These are phyloP conservation scores for Amphibolis antarctica DNA, from an alignment of 106 monocot species.

Conservation along the genomic window DNA sequence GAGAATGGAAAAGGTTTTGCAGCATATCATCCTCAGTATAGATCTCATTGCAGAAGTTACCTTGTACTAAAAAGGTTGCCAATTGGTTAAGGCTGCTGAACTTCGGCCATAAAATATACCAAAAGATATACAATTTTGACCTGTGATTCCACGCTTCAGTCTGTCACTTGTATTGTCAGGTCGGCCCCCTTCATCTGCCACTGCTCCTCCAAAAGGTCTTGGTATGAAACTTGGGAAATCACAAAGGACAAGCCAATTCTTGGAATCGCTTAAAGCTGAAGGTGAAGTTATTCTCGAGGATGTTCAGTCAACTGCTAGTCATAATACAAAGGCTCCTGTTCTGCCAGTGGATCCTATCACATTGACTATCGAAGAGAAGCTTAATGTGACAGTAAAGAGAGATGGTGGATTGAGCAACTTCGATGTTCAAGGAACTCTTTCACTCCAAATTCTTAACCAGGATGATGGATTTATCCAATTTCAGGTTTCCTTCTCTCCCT, in stretches of 20 bases:
- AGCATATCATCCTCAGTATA: too few relatives aligned
- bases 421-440: conserved; percentile 92
- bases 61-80: too few relatives aligned
- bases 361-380: conserved; percentile 79
- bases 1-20: too few relatives aligned
- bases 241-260: conserved; percentile 66
- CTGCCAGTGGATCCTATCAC: conserved; percentile 82
- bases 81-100: too few relatives aligned
- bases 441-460: conserved; percentile 86
- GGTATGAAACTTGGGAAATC: conserved; percentile 97
- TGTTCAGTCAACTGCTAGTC: conserved; percentile 44
- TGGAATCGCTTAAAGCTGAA: conserved; percentile 93
- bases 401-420: conserved; percentile 84
- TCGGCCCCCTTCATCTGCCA: conserved; percentile 55
- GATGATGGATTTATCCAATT: conserved; percentile 88
- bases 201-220: conserved; percentile 78
- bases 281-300: conserved; percentile 96
- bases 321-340: conserved; percentile 33
- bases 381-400: conserved; percentile 65
- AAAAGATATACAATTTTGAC: neutral
- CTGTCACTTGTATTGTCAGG: conserved; percentile 22
- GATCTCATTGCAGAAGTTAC: too few relatives aligned
- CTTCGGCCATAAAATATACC: neutral
- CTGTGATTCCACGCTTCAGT: neutral
- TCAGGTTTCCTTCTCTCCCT: conserved; percentile 35